Evolutionary conservation across 805 yeast species (phyloP).

Genomic region (Kazachstania viticola): DNA sequence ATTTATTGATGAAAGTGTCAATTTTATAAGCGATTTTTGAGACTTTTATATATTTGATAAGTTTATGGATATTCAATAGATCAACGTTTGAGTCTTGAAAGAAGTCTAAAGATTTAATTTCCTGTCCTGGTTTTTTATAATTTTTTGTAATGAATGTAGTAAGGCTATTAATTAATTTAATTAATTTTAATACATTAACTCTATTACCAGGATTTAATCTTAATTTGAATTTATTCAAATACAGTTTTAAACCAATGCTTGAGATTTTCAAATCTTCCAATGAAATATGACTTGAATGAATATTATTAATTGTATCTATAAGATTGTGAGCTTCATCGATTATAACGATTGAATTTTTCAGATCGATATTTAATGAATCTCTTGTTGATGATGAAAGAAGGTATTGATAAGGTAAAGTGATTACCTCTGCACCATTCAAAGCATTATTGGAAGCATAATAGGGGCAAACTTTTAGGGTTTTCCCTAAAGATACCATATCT

Average conservation of each 20-base stretch:
- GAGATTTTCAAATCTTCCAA: conserved; percentile 36
- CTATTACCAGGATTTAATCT: conserved; percentile 63
- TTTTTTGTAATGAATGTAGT: conserved; percentile 33
- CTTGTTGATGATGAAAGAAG: conserved; percentile 52
- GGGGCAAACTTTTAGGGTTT: conserved; percentile 53
- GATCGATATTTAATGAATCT: conserved; percentile 42
- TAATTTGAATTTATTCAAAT: conserved; percentile 48
- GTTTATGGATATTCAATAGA: conserved; percentile 52
- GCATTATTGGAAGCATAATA: conserved; percentile 64
- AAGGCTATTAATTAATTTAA: conserved; percentile 43
- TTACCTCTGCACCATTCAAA: conserved; percentile 51
- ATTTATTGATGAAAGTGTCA: conserved; percentile 44
- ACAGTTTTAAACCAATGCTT: conserved; percentile 38
- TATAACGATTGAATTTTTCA: conserved; percentile 57
- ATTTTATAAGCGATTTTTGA: conserved; percentile 79
- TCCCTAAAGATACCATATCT: conserved; percentile 56
- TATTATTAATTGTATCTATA: conserved; percentile 58
- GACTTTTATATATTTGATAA: conserved; percentile 49
- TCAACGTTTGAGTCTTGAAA: conserved; percentile 55
- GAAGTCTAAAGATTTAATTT: conserved; percentile 38
- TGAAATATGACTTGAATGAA: conserved; percentile 54
- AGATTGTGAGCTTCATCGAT: conserved; percentile 92
- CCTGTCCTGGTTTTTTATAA: conserved; percentile 40
- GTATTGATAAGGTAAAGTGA: conserved; percentile 79
- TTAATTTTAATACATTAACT: conserved; percentile 52